Evolutionary conservation across 2,329 filamentous ascomycete species (phyloP), one percentile per base, ranked within the genome.

Genomic region (Colletotrichum kahawae): DNA sequence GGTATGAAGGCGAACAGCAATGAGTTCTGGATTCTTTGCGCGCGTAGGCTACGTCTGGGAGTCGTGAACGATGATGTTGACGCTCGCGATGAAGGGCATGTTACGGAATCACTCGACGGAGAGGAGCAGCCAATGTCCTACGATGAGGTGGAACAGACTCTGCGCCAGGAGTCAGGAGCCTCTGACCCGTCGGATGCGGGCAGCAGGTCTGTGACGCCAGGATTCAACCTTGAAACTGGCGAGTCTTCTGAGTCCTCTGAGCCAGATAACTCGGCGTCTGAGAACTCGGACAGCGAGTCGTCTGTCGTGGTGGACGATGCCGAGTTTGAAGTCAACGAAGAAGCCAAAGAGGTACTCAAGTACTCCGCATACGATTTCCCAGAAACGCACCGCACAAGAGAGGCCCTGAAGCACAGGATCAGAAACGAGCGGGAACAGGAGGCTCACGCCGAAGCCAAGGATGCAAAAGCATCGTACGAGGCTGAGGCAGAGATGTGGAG

Each of bases 1-100:
- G 86, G 87, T 0, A 77, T 92, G 78, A 76, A 80, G 18, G 76
- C 77, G 1, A 81, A 88, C 69, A 81, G 82, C 1, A 77, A 79
- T 1, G 78, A 82, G 7, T 89, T 88, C 70, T 91, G 90, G 89
- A 84, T 83, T 1, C 82, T 79, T 16, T 87, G 85, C 36, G 85
- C 90, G 8, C 84, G 90, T 36, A 83, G 90, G 60, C 78, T 92
- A 48, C 82, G 87, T 6, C 78, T 92, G 5, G 82, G 87, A 18
- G 87, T 92, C 5, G 85, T 84, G 54, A 82, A 87, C 7, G 82
- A 88, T 5, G 78, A 74, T 7, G 38, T 36, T 16, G 56, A 59
- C 6, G 36, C 54, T 2, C 67, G 43, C 18, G 57, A 57, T 16
- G 63, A 21, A 21, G 12, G n/a, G 12, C n/a, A 51, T 21, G 43